Evolutionary conservation across 176 grass and related monocot species (phyloP), one percentile per base, ranked within the genome.

Genomic region (Tillandsia leiboldiana): DNA sequence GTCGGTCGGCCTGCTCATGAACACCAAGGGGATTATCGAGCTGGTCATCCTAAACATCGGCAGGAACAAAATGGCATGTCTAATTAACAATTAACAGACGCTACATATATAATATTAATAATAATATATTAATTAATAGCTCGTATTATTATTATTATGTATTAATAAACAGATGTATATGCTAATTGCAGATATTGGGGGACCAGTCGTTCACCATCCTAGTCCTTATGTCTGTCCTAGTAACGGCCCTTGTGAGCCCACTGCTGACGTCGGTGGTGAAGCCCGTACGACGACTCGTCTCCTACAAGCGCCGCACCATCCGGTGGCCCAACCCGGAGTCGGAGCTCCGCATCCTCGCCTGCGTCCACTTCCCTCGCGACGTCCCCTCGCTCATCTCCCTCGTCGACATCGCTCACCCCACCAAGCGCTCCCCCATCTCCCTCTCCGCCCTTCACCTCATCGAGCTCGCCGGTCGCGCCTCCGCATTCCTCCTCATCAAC

Each of bases 31-130:
- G 0, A 2, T 96, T 10, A 78, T 91, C 1, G 91, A 96, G 80
- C 72, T 96, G 50, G 71, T 85, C 70, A 83, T 85, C 82, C 87
- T 96, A 70, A 90, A 87, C 81, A 87, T 96, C 2, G 87, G 70
- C 1, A 58, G 66, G n/a, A 90, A 78, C 82, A 90, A 86, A 68
- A 66, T 42, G 79, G 87, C 85, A 78, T 68, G 1, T 24, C 24
- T 24, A 24, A 24, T 1, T 1, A 24, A 24, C 24, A 24, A 24
- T 1, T 20, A 20, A 20, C 20, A 20, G 20, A 24, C 24, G 24
- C 24, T 24, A 24, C 20, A 20, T 24, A 24, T 24, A 24, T 24
- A 24, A 24, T 24, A 24, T n/a, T n/a, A 20, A 20, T 20, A 20
- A 20, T 20, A 20, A 20, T 20, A 20, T 20, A 20, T 20, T 20